Base-by-base conservation (phyloP, 768 basidiomycete species). In the Lactarius trivialis region DNA sequence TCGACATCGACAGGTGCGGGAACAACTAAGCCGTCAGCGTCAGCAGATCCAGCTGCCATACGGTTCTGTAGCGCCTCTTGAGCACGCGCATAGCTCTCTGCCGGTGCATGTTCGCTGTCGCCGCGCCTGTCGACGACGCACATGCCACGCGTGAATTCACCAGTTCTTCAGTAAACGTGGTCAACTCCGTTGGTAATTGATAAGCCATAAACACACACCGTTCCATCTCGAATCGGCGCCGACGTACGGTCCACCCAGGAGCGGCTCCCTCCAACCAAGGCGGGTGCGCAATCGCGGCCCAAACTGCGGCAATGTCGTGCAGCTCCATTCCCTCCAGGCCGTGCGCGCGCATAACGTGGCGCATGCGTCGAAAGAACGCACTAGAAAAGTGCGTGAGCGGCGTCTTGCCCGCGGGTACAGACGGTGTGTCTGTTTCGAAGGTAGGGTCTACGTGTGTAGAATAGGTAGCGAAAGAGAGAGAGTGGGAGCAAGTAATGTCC, bases 231-330 rank as follows among this genome's bases (percentile, higher is more conserved):
- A 67, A 66, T 14, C 15, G 48, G 49, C 66, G 64, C 33, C 32
- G 65, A 19, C 50, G 51, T 50, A 77, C 76, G 56, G 71, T 70
- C 91, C 93, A 96, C 19, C 85, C 85, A 3, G 70, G 68, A 43
- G 60, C 75, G 71, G 71, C 77, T 62, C 55, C 68, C 49, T 56
- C 51, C 24, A 58, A 60, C 6, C 30, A 60, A 7, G 83, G 85
- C 19, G 88, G 86, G 61, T 88, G 85, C 60, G 80, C 79, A 17
- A 91, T 83, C 2, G 91, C 89, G 72, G 86, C 93, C 91, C 92
- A 96, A 17, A 96, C 81, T 2, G 91, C 89, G 12, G 86, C 85
- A 50, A 93, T 88, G 68, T 98, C 94, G 69, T 98, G 94, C 59
- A 95, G 79, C 74, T 94, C 90, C 83, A 97, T 82, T 5, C 82